phyloP scores from a whole-genome alignment of 257 asterid species.

The Nicotiana attenuata region DNA sequence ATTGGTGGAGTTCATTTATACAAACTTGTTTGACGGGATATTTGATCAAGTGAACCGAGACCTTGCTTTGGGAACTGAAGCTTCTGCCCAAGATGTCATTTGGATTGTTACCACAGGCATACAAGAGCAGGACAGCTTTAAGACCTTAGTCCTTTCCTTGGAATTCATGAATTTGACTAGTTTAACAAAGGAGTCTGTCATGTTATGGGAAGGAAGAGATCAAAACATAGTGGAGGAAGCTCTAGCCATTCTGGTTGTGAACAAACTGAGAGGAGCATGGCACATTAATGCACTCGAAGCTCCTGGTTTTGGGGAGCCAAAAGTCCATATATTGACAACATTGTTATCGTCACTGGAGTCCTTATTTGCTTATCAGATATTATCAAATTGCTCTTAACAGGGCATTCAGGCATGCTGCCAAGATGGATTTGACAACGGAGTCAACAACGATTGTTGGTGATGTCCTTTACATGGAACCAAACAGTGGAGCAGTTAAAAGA shows the following conservation, averaged over 20 bases:
- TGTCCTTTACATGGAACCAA: neutral
- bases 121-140: too few relatives aligned
- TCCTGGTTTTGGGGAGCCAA: slow-evolving; percentile 40
- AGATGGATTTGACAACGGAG: neutral
- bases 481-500: neutral
- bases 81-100: neutral
- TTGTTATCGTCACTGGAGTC: slow-evolving; percentile 30
- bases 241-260: slow-evolving; percentile 37
- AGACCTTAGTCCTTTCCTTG: too few relatives aligned
- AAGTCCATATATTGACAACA: slow-evolving; percentile 25
- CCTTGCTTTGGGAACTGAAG: neutral
- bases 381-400: neutral
- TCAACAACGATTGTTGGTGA: neutral
- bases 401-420: neutral
- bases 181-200: too few relatives aligned
- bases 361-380: neutral
- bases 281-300: slow-evolving; percentile 39
- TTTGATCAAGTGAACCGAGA: neutral
- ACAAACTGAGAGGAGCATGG: slow-evolving; percentile 32
- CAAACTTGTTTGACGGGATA: neutral
- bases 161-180: too few relatives aligned
- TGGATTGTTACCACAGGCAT: too few relatives aligned
- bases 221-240: slow-evolving; percentile 6
- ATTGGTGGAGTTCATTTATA: neutral
- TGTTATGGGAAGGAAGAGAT: too few relatives aligned